phyloP scores from a whole-genome alignment of 2,329 filamentous ascomycete species.

The Ramularia collo-cygni region DNA sequence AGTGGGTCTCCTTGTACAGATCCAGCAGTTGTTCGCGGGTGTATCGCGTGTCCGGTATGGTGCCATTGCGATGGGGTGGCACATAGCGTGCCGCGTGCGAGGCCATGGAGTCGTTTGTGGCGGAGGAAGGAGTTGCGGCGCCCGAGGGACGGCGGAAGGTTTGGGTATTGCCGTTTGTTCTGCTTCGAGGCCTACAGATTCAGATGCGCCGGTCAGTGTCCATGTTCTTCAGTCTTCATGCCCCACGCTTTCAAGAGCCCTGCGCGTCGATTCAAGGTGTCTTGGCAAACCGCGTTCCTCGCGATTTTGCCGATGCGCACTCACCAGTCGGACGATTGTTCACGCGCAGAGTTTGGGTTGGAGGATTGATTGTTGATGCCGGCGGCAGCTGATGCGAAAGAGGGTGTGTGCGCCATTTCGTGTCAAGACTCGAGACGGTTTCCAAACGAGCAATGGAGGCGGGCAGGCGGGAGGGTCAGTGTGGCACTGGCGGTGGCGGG shows the following conservation, averaged over 20 bases:
- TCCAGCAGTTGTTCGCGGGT: conserved; percentile 71
- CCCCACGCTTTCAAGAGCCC: too few species aligned
- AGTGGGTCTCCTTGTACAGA: conserved; percentile 57
- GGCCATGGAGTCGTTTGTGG: conserved; percentile 28
- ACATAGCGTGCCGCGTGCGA: conserved; percentile 44
- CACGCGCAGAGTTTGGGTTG: background rate
- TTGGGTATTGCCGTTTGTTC: conserved; percentile 59
- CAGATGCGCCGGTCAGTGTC: too few species aligned
- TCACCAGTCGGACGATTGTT: conserved; percentile 2
- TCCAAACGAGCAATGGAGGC: too few species aligned
- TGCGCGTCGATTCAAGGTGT: too few species aligned
- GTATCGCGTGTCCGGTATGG: conserved; percentile 57
- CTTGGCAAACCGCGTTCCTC: background rate
- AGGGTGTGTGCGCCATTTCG: conserved; percentile 1
- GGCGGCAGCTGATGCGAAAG: background rate
- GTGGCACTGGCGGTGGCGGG: too few species aligned
- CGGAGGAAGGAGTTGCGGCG: conserved; percentile 46
- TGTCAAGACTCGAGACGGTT: background rate
- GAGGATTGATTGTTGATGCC: background rate
- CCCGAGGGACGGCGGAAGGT: conserved; percentile 60
- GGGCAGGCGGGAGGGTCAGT: too few species aligned
- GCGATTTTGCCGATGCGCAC: background rate
- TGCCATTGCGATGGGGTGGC: conserved; percentile 56
- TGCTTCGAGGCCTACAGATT: conserved; percentile 49
- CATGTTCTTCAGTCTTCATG: too few species aligned